Conservation (phyloP, 2,329 filamentous ascomycete genomes). For the Scorias spongiosa region DNA sequence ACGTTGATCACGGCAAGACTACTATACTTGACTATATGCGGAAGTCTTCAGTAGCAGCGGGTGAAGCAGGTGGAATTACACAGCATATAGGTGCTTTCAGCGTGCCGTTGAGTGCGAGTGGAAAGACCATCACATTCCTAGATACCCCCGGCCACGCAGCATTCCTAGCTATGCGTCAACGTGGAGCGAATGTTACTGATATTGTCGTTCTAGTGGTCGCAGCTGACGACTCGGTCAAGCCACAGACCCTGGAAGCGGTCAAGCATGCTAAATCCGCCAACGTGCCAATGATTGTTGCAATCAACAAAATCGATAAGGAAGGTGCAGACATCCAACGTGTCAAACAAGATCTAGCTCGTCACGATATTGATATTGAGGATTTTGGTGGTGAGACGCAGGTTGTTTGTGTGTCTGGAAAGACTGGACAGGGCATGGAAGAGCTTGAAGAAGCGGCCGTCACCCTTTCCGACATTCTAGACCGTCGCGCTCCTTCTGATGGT, state of each 20-base stretch:
- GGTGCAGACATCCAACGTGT: slow-evolving; percentile 68
- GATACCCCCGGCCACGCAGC: slow-evolving; percentile 95
- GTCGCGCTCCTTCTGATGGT: slow-evolving; percentile 63
- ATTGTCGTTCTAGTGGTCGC: slow-evolving; percentile 93
- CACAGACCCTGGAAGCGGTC: slow-evolving; percentile 88
- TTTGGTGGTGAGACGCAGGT: slow-evolving; percentile 89
- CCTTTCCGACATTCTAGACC: slow-evolving; percentile 77
- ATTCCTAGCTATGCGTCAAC: slow-evolving; percentile 88
- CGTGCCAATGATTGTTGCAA: slow-evolving; percentile 92
- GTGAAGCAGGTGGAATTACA: slow-evolving; percentile 92
- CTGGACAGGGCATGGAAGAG: slow-evolving; percentile 77
- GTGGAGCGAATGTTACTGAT: slow-evolving; percentile 89
- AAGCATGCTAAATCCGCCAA: slow-evolving; percentile 78
- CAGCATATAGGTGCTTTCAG: slow-evolving; percentile 98
- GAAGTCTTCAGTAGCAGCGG: slow-evolving; percentile 78
- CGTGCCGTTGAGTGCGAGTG: slow-evolving; percentile 61
- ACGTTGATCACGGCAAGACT: slow-evolving; percentile 97
- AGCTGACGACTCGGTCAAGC: slow-evolving; percentile 93
- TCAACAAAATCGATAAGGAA: slow-evolving; percentile 92
- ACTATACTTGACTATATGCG: slow-evolving; percentile 87
- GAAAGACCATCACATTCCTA: slow-evolving; percentile 86
- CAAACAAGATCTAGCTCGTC: slow-evolving; percentile 68
- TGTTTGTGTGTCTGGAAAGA: slow-evolving; percentile 83
- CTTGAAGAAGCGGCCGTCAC: slow-evolving; percentile 82
- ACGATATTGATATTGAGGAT: slow-evolving; percentile 86